A percentile compares a stretch with the other conserved stretches of the same genome.
These are phyloP conservation scores for Boletus fagicola DNA, from an alignment of 768 basidiomycete species.

Conservation along the genomic window DNA sequence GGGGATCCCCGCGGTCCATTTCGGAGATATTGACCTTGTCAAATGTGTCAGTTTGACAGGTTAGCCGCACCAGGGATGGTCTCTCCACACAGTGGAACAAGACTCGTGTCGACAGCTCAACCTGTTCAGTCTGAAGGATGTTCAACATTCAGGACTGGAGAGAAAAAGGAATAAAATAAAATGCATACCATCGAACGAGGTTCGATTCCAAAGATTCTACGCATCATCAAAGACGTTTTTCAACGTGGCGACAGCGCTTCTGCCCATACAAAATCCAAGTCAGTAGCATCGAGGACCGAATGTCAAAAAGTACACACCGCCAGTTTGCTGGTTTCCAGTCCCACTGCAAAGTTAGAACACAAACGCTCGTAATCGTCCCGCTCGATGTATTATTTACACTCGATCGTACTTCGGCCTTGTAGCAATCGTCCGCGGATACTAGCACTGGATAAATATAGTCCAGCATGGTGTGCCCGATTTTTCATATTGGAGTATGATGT, in stretches of 20 bases:
- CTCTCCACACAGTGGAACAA: background rate
- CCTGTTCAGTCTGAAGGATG: background rate
- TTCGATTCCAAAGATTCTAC: background rate
- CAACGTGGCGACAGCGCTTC: background rate
- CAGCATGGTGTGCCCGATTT: background rate
- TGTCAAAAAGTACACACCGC: slow-evolving; percentile 1
- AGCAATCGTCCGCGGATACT: background rate
- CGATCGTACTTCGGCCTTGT: background rate
- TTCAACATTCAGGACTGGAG: background rate
- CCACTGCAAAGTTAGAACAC: background rate
- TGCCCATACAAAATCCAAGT: background rate
- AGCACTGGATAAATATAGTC: background rate
- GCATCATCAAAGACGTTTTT: background rate
- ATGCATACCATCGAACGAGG: background rate
- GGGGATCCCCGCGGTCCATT: background rate
- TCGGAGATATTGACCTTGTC: background rate
- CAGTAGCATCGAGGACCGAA: background rate
- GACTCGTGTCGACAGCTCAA: too few species aligned
- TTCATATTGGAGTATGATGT: background rate
- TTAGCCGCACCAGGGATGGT: background rate
- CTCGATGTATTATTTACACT: background rate
- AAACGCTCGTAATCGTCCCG: background rate
- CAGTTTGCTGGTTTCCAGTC: background rate
- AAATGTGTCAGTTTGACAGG: background rate
- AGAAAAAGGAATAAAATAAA: background rate